Conservation (phyloP, 2,329 filamentous ascomycete genomes). For the Fusarium pininemorale region DNA sequence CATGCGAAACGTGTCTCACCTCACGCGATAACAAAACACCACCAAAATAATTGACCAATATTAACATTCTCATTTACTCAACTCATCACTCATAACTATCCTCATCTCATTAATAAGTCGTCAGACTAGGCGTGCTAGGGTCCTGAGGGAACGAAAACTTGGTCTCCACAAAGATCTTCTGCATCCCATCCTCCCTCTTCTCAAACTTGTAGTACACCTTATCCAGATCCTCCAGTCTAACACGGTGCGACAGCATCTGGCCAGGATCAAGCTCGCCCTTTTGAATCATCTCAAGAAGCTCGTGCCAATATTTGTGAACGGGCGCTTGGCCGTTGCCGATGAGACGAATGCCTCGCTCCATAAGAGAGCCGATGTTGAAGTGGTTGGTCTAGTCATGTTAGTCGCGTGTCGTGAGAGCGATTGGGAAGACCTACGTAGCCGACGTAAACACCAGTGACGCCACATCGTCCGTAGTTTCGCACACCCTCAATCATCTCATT, state of each 20-base stretch:
- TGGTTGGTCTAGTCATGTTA: slow-evolving; percentile 40
- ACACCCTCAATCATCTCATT: slow-evolving; percentile 84
- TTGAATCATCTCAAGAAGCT: slow-evolving; percentile 74
- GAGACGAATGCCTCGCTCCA: slow-evolving; percentile 86
- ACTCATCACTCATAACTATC: neutral
- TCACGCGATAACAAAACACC: neutral
- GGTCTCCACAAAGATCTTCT: slow-evolving; percentile 79
- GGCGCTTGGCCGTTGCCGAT: slow-evolving; percentile 75
- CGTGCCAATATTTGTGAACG: slow-evolving; percentile 85
- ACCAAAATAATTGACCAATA: neutral
- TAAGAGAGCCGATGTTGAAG: slow-evolving; percentile 83
- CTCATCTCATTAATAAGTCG: slow-evolving; percentile 15
- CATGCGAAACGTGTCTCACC: neutral
- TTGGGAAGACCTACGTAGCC: slow-evolving; percentile 59
- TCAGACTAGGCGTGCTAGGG: slow-evolving; percentile 17
- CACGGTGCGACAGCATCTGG: slow-evolving; percentile 83
- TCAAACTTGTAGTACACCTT: slow-evolving; percentile 73
- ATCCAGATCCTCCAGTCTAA: slow-evolving; percentile 76
- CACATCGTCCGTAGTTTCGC: slow-evolving; percentile 75
- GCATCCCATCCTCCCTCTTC: slow-evolving; percentile 72
- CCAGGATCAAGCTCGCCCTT: slow-evolving; percentile 75
- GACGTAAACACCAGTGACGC: slow-evolving; percentile 77
- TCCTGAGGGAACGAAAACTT: slow-evolving; percentile 62
- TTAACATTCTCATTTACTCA: neutral
- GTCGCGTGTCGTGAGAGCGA: neutral